Conservation (phyloP, 345 rosid genomes). For the Triadica sebifera region DNA sequence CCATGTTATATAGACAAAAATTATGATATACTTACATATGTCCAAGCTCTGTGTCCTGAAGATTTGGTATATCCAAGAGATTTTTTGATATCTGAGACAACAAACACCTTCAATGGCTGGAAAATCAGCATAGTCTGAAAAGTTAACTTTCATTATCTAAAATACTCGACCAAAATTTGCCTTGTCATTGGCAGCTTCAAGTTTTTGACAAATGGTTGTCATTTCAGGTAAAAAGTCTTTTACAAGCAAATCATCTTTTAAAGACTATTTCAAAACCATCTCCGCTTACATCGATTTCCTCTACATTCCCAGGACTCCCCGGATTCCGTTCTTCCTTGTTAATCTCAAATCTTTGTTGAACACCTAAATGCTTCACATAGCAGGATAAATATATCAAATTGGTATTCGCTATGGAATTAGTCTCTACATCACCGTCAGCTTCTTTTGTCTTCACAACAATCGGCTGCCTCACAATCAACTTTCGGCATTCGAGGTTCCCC, state of each 20-base stretch:
- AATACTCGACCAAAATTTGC: slow-evolving; percentile 35
- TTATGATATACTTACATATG: slow-evolving; percentile 47
- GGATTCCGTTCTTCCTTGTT: slow-evolving; percentile 46
- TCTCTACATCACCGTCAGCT: slow-evolving; percentile 58
- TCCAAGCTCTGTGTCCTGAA: slow-evolving; percentile 76
- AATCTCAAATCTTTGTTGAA: slow-evolving; percentile 71
- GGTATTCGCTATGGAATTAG: slow-evolving; percentile 52
- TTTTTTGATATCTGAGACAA: slow-evolving; percentile 79
- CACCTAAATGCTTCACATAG: slow-evolving; percentile 70
- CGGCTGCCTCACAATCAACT: slow-evolving; percentile 66
- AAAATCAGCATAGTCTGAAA: slow-evolving; percentile 35
- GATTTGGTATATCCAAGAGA: slow-evolving; percentile 72
- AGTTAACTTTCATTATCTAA: slow-evolving; percentile 19
- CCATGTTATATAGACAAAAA: not conserved
- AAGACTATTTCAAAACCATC: slow-evolving; percentile 39
- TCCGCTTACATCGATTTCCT: slow-evolving; percentile 33
- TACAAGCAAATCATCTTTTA: slow-evolving; percentile 55
- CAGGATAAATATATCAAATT: slow-evolving; percentile 70
- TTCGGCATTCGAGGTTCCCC: slow-evolving; percentile 70
- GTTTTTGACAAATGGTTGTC: slow-evolving; percentile 76
- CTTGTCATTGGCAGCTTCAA: slow-evolving; percentile 74
- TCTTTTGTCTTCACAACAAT: slow-evolving; percentile 75
- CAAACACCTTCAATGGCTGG: slow-evolving; percentile 63
- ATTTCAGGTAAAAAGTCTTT: slow-evolving; percentile 82
- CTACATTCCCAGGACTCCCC: slow-evolving; percentile 31